Evolutionary conservation across 2,329 filamentous ascomycete species (phyloP), one percentile per base, ranked within the genome.

Genomic region (Neopestalotiopsis clavispora): DNA sequence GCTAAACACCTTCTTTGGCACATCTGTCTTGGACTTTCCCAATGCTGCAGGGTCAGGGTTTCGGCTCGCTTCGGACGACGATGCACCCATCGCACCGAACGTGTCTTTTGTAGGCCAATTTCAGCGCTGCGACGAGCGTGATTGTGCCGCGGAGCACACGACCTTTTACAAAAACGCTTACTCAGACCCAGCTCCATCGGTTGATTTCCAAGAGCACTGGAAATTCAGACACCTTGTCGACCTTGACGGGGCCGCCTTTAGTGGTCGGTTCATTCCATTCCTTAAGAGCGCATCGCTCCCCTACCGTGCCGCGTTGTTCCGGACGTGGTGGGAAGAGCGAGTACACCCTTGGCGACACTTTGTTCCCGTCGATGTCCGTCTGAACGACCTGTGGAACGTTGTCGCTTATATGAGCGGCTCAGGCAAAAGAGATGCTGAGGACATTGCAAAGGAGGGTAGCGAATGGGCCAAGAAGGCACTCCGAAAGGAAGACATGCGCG

Each of bases 311-410:
- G 89, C 87, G 2, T 80, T 90, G 30, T 92, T 90, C 75, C 82
- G 84, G 30, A 89, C 91, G 68, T 92, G 90, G 90, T 89, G 90
- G 73, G 89, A 91, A 72, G 83, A 85, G 42, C 83, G 90, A 2
- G 77, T 92, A 1, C 81, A 88, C 14, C 83, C 87, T 0, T 92
- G 90, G 90, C 80, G 82, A 28, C 90, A 92, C 76, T 92, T 89
- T 71, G 83, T 91, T 0, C 90, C 90, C 0, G 82, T 91, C 72
- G 88, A 91, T 73, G 83, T 79, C 72, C 74, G 71, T 70, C 68
- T 77, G 3, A 66, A 70, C 12, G 78, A 78, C 23, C 57, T 78
- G 4, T 75, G 73, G 73, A 30, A 67, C 17, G 73, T 74, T 12
- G 63, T 81, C 1, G 67, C 69, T 14, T 80, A 78, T 67, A 73